These are phyloP conservation scores for Pyricularia pennisetigena DNA, from an alignment of 2,329 filamentous ascomycete genomes.

Conservation along the genomic window DNA sequence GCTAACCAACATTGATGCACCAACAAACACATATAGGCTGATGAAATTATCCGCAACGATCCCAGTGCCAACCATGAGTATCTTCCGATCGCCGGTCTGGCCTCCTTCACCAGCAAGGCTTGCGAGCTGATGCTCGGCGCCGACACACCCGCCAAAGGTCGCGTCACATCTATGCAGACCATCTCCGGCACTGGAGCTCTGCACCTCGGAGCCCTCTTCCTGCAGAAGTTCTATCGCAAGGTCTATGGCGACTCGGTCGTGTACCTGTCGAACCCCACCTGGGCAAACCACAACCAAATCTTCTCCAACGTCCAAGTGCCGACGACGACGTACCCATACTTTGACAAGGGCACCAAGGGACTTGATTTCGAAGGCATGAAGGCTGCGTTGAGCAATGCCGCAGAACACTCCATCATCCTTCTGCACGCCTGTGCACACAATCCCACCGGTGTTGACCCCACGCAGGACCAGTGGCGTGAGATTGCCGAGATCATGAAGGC, in stretches of 20 bases:
- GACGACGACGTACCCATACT: conserved; percentile 86
- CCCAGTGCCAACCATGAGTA: conserved; percentile 96
- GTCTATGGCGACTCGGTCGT: conserved; percentile 49
- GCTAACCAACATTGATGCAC: neutral
- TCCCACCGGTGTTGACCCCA: conserved; percentile 93
- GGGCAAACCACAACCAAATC: conserved; percentile 99
- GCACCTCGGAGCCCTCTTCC: conserved; percentile 88
- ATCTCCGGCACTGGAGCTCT: conserved; percentile 96
- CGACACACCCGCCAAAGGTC: conserved; percentile 78
- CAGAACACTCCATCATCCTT: conserved; percentile 74
- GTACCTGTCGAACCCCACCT: conserved; percentile 92
- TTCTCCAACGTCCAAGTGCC: conserved; percentile 80
- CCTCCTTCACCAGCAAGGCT: conserved; percentile 78
- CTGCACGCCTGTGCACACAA: conserved; percentile 97
- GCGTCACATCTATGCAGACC: conserved; percentile 75
- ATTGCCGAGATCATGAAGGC: conserved; percentile 67
- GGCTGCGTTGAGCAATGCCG: conserved; percentile 56
- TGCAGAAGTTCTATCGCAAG: conserved; percentile 77
- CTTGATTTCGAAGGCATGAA: conserved; percentile 91
- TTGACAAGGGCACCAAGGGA: conserved; percentile 76
- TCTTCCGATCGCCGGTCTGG: conserved; percentile 84
- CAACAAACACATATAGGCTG: conserved; percentile 52
- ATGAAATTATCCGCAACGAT: conserved; percentile 79
- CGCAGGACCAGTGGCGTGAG: conserved; percentile 87
- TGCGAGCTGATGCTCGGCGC: conserved; percentile 80